Evolutionary conservation across 805 yeast genomes (phyloP).

Genomic region (Metschnikowia matae): DNA sequence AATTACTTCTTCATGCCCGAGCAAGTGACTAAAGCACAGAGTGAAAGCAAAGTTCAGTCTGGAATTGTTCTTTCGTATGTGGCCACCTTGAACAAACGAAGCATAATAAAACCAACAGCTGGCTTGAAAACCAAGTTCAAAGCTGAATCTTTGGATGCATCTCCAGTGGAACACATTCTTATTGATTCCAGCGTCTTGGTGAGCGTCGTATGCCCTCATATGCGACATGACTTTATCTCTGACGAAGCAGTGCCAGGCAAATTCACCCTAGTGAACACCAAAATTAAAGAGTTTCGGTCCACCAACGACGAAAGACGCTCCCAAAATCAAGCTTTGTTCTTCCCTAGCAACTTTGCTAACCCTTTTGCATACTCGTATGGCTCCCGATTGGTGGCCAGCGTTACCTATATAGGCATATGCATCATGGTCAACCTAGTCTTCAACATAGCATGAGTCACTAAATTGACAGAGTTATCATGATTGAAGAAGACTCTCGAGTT

Average conservation of each 20-base stretch:
- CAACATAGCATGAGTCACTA: background rate
- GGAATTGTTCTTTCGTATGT: background rate
- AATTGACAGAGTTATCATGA: no score
- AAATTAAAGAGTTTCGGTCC: background rate
- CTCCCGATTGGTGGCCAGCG: background rate
- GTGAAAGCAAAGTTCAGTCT: background rate
- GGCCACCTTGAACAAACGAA: background rate
- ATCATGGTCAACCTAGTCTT: background rate
- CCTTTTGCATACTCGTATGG: background rate
- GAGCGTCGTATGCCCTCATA: constrained; percentile 11
- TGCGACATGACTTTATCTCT: constrained; percentile 11
- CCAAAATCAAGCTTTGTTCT: background rate
- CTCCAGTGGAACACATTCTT: constrained; percentile 8
- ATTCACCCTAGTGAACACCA: background rate
- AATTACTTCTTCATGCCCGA: constrained; percentile 2
- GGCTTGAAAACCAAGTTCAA: background rate
- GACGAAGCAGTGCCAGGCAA: constrained; percentile 1
- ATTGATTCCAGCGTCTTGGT: constrained; percentile 12
- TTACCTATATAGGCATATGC: constrained; percentile 1
- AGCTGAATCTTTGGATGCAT: background rate
- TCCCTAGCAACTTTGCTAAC: background rate
- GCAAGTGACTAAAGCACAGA: background rate
- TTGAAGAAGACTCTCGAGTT: no score
- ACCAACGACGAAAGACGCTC: background rate
- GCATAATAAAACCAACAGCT: background rate